These are phyloP conservation scores for Lipomyces lipofer DNA, from an alignment of 805 yeast genomes.

Conservation along the genomic window DNA sequence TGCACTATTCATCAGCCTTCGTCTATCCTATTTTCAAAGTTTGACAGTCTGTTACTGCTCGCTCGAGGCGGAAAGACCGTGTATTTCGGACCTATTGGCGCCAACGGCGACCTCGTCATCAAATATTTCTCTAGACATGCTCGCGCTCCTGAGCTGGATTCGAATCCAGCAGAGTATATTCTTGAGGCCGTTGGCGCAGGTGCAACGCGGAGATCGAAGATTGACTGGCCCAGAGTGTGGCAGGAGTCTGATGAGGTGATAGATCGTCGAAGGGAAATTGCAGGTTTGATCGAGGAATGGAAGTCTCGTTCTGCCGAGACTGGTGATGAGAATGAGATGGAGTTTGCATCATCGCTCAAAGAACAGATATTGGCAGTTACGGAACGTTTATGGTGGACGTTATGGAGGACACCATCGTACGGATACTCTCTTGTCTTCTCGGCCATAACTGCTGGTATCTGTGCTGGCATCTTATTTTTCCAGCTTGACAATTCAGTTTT, in stretches of 20 bases:
- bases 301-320: constrained; percentile 45
- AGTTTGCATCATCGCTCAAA: constrained; percentile 19
- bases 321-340: constrained; percentile 5
- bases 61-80: constrained; percentile 72
- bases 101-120: constrained; percentile 57
- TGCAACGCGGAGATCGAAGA: constrained; percentile 37
- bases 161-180: constrained; percentile 94
- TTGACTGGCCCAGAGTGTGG: constrained; percentile 62
- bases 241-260: constrained; percentile 46
- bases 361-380: constrained; percentile 48
- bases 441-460: constrained; percentile 55
- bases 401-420: constrained; percentile 68
- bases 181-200: constrained; percentile 52
- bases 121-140: constrained; percentile 66
- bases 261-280: constrained; percentile 54
- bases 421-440: constrained; percentile 50
- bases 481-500: constrained; percentile 65
- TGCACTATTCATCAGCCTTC: constrained; percentile 88
- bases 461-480: constrained; percentile 49
- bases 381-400: constrained; percentile 56
- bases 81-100: constrained; percentile 73
- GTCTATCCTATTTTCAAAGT: constrained; percentile 71
- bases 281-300: constrained; percentile 60
- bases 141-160: constrained; percentile 62
- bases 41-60: constrained; percentile 71